Evolutionary conservation across 2,329 filamentous ascomycete species (phyloP).

Genomic region (Laburnicola sp.): DNA sequence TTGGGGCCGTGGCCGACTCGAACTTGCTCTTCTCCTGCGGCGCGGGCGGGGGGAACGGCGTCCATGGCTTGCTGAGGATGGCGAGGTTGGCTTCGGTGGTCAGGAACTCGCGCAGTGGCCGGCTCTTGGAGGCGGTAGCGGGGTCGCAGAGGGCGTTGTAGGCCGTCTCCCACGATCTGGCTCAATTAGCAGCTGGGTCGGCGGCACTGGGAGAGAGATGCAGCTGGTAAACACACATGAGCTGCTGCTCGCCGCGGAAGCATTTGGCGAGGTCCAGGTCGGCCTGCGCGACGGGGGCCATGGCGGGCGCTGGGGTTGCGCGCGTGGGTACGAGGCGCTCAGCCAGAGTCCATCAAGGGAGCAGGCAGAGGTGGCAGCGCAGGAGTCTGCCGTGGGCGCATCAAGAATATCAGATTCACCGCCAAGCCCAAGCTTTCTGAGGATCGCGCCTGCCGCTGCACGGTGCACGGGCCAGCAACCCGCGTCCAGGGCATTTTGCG

Average conservation of each 20-base stretch:
- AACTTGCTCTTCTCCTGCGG: constrained; percentile 70
- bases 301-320: constrained; percentile 39
- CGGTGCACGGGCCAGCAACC: constrained; percentile 6
- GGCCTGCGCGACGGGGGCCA: constrained; percentile 38
- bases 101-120: constrained; percentile 66
- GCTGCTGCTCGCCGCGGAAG: constrained; percentile 74
- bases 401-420: neutral
- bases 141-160: constrained; percentile 58
- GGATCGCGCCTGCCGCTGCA: neutral
- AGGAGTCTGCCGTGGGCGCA: constrained; percentile 23
- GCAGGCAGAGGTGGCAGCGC: constrained; percentile 18
- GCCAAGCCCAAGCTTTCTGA: constrained; percentile 10
- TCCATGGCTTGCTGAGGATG: constrained; percentile 69
- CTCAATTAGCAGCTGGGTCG: constrained; percentile 41
- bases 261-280: constrained; percentile 81
- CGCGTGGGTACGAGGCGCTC: constrained; percentile 30
- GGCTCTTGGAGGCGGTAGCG: constrained; percentile 47
- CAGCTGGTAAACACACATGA: constrained; percentile 66
- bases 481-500: neutral
- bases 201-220: neutral
- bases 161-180: constrained; percentile 63
- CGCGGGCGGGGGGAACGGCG: constrained; percentile 66
- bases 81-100: constrained; percentile 68
- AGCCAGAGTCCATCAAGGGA: constrained; percentile 41
- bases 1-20: constrained; percentile 82